These are phyloP conservation scores for Neoascochyta sp. DNA, from an alignment of 2,329 filamentous ascomycete species.

Conservation along the genomic window DNA sequence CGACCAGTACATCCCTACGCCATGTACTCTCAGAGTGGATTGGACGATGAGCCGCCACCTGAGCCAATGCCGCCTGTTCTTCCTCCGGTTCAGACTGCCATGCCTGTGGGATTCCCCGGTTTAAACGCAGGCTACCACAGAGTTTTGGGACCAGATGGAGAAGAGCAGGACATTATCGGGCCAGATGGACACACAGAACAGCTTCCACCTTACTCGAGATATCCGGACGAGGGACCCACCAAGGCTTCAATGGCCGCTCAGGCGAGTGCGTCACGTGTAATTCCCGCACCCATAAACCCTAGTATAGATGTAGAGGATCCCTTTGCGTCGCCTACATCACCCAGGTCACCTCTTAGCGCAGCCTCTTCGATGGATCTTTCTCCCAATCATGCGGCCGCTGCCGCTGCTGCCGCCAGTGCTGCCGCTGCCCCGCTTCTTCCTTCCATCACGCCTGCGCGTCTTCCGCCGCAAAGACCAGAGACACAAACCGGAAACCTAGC, in stretches of 20 bases:
- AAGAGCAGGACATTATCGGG: conserved; percentile 84
- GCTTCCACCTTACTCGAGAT: conserved; percentile 85
- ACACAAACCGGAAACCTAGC: conserved; percentile 29
- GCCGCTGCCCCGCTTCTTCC: conserved; percentile 21
- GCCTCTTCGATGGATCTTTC: too few species aligned
- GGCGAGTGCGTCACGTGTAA: conserved; percentile 30
- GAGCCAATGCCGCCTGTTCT: conserved; percentile 28
- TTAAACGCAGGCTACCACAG: conserved; percentile 65
- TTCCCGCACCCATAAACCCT: conserved; percentile 16
- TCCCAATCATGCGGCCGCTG: too few species aligned
- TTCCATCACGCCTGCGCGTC: conserved; percentile 24
- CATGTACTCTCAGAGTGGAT: conserved; percentile 79
- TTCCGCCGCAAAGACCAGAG: conserved; percentile 31
- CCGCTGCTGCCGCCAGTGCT: conserved; percentile 15
- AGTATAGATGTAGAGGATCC: conserved; percentile 22
- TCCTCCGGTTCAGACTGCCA: conserved; percentile 43
- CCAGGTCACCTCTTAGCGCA: conserved; percentile 19
- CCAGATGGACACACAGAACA: conserved; percentile 87
- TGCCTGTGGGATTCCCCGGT: conserved; percentile 72
- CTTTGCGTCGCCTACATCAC: conserved; percentile 18
- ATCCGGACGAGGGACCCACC: conserved; percentile 69
- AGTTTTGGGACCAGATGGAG: conserved; percentile 72
- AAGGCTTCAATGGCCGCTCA: conserved; percentile 49
- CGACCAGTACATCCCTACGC: conserved; percentile 80
- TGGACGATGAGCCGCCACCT: conserved; percentile 40